Evolutionary conservation across 805 yeast species (phyloP).

Genomic region (Saccharomycopsis sp.): DNA sequence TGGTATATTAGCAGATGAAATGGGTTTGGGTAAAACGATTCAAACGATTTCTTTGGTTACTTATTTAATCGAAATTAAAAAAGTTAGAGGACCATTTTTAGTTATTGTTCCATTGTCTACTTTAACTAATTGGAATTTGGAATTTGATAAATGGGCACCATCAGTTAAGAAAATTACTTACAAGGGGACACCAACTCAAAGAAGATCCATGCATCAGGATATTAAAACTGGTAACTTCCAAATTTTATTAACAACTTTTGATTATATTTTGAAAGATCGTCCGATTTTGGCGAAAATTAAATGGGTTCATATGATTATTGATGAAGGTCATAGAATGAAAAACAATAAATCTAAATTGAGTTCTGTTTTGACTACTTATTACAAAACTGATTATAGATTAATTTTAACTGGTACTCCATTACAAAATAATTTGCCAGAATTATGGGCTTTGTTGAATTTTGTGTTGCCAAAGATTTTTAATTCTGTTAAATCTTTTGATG

Average conservation of each 20-base stretch:
- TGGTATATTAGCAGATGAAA: constrained; percentile 96
- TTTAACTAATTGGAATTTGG: constrained; percentile 78
- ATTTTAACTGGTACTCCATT: constrained; percentile 86
- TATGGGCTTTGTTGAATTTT: constrained; percentile 79
- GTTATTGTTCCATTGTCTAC: constrained; percentile 82
- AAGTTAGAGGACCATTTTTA: constrained; percentile 61
- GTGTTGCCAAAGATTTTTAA: constrained; percentile 80
- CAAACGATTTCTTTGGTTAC: constrained; percentile 76
- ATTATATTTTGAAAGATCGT: constrained; percentile 72
- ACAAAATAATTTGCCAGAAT: constrained; percentile 77
- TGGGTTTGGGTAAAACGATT: constrained; percentile 95
- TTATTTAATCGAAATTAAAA: constrained; percentile 60
- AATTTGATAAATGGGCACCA: constrained; percentile 90
- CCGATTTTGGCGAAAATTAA: constrained; percentile 59
- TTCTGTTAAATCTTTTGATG: constrained; percentile 80
- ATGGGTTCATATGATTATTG: constrained; percentile 85
- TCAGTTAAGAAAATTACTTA: constrained; percentile 60
- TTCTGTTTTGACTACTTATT: constrained; percentile 60
- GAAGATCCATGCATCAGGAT: constrained; percentile 59
- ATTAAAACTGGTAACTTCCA: constrained; percentile 65
- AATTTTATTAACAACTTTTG: constrained; percentile 73
- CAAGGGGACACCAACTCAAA: constrained; percentile 70
- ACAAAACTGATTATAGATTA: constrained; percentile 68
- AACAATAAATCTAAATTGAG: constrained; percentile 71
- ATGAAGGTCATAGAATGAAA: constrained; percentile 88